Evolutionary conservation across 1,284 basidiomycete species (phyloP), one percentile per base, ranked within the genome.

Genomic region (Irpex sp.): DNA sequence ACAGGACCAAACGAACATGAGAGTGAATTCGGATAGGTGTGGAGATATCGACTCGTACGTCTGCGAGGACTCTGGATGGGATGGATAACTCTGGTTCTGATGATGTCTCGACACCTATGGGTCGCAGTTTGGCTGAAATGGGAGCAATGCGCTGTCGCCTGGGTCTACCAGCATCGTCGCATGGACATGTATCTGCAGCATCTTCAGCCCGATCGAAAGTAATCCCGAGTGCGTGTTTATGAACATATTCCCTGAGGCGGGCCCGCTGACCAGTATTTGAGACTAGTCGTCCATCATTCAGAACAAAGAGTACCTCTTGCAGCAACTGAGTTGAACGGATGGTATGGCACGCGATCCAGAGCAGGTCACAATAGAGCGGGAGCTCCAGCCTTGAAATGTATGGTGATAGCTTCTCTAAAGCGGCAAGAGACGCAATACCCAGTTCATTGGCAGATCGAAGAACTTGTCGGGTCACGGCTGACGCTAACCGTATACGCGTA

Each of bases 201-300:
- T 88, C 87, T 67, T 89, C 85, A 2, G 83, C 85, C 6, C 84
- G 79, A 64, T 88, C 86, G 60, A 86, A 85, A 0, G 79, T 80
- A 38, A 88, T 77, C 3, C 79, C 81, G 1, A 87, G 76, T 0
- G 82, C 80, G 51, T 86, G 80, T 58, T 82, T 83, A 66, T 84
- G 82, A 2, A 79, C 81, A 68, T 88, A 85, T 26, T 65, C 9
- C 15, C 26, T 62, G 61, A 62, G 63, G 9, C 58, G 62, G 7
- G 52, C 58, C 34, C 31, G 11, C 26, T 26, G 34, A 7, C 31
- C 8, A 11, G 49, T 26, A 8, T 52, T 2, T 4, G 21, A 3
- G 9, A 4, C 9, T 2, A 13, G 63, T 56, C 84, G 79, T 54
- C 77, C 77, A 54, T 89, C 86, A 64, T 85, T 79, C 15, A 88